phyloP scores from a whole-genome alignment of 176 grass and related monocot species.

The Guadua angustifolia region DNA sequence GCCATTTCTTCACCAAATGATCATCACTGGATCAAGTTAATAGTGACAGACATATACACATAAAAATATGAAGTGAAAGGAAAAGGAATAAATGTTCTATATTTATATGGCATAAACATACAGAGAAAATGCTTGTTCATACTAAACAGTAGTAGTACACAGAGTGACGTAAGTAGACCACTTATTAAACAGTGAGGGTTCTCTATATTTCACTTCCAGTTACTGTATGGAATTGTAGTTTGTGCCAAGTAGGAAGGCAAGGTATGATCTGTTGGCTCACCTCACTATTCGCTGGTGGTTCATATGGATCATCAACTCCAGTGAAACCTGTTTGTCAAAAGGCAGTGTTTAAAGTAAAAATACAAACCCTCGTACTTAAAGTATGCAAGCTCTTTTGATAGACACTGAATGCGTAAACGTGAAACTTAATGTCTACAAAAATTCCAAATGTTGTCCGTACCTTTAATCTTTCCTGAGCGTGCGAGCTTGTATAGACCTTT shows the following conservation, averaged over 20 bases:
- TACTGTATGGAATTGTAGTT: neutral
- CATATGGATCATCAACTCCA: slow-evolving; percentile 96
- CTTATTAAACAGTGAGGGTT: neutral
- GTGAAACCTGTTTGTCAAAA: slow-evolving; percentile 75
- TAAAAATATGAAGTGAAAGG: neutral
- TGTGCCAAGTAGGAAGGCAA: neutral
- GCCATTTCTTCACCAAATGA: neutral
- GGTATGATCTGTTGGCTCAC: slow-evolving; percentile 46
- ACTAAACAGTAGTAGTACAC: neutral
- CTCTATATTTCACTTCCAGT: neutral
- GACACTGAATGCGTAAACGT: neutral
- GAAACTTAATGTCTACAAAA: slow-evolving; percentile 11
- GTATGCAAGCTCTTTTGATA: slow-evolving; percentile 4
- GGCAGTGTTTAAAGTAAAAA: slow-evolving; percentile 14
- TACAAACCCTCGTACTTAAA: slow-evolving; percentile 5
- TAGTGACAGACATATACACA: neutral
- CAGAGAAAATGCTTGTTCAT: neutral
- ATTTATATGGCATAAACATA: neutral
- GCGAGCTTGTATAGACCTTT: slow-evolving; percentile 99
- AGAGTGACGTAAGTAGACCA: neutral
- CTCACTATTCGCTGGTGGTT: slow-evolving; percentile 80
- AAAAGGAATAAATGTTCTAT: neutral
- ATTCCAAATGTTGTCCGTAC: slow-evolving; percentile 38
- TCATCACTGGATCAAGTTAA: neutral
- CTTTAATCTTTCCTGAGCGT: slow-evolving; percentile 95